Conservation (phyloP, 2,329 filamentous ascomycete genomes). For the Clarireedia sp. region DNA sequence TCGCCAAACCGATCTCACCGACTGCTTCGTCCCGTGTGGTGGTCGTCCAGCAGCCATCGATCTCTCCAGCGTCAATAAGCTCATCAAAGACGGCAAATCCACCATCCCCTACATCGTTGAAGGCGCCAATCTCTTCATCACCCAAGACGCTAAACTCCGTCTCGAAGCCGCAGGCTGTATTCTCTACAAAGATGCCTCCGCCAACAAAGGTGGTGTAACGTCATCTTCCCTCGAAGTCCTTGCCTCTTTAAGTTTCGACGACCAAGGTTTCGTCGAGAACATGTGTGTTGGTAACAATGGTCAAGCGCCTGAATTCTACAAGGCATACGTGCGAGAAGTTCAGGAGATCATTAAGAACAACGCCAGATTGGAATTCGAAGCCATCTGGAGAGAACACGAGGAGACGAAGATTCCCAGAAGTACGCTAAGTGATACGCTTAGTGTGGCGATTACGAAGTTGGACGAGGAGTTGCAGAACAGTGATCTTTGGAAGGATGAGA, state of each 20-base stretch:
- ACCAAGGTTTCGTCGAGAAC: conserved; percentile 77
- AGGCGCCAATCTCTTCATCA: conserved; percentile 97
- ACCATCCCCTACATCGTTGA: conserved; percentile 93
- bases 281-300: conserved; percentile 83
- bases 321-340: conserved; percentile 84
- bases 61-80: conserved; percentile 73
- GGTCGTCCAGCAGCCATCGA: conserved; percentile 96
- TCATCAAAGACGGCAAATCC: conserved; percentile 85
- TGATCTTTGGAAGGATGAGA: conserved; percentile 79
- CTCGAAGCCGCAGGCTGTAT: conserved; percentile 93
- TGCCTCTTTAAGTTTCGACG: conserved; percentile 89
- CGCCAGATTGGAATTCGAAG: conserved; percentile 89
- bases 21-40: conserved; percentile 91
- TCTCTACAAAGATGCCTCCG: conserved; percentile 94
- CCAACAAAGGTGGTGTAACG: conserved; percentile 97
- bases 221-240: conserved; percentile 95
- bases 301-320: conserved; percentile 80
- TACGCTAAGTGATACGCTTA: conserved; percentile 85
- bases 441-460: conserved; percentile 86
- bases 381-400: conserved; percentile 93
- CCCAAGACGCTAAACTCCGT: conserved; percentile 92
- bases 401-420: conserved; percentile 71
- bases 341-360: conserved; percentile 89
- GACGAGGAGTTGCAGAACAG: conserved; percentile 95
- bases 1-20: conserved; percentile 66